Evolutionary conservation across 139 green algal species (phyloP), one percentile per base, ranked within the genome.

Genomic region (Limnomonas spitsbergensis): DNA sequence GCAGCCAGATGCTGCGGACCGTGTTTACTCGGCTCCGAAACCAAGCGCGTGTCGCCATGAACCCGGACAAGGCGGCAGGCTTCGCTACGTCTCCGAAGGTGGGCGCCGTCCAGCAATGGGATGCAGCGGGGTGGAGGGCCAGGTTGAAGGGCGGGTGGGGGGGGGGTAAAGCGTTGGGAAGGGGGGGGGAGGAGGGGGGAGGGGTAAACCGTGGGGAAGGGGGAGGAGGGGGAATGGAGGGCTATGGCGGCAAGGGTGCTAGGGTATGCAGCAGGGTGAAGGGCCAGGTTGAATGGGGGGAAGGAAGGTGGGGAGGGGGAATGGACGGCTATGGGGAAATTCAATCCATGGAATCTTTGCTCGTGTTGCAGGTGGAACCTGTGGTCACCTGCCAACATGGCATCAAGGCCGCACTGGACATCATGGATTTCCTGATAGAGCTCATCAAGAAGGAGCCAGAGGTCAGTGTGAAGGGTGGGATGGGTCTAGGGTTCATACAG

Each of bases 341-440:
- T n/a, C n/a, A n/a, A n/a, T n/a, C n/a, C n/a, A n/a, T n/a, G n/a
- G n/a, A n/a, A n/a, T n/a, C n/a, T n/a, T n/a, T n/a, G n/a, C n/a
- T n/a, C n/a, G n/a, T n/a, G n/a, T n/a, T n/a, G n/a, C n/a, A n/a
- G n/a, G n/a, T n/a, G n/a, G n/a, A n/a, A n/a, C n/a, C n/a, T n/a
- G n/a, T n/a, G n/a, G n/a, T 20, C 6, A 20, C 61, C 3, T 78
- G 73, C 78, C 52, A 73, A 27, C 83, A 90, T 56, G 83, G 83
- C 20, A 47, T 86, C 35, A 78, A 80, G 0, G 82, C 80, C 2
- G 87, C 87, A 0, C 38, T 81, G 4, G 84, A 89, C 73, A 86
- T 91, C 68, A 69, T 89, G 66, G 78, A 81, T 29, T 91, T 91
- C 69, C 68, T 91, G 1, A 85, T 88, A 4, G 84, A 88, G 36